Base-by-base conservation (phyloP, 1,139 yeast species). In the Geotrichum candidum region DNA sequence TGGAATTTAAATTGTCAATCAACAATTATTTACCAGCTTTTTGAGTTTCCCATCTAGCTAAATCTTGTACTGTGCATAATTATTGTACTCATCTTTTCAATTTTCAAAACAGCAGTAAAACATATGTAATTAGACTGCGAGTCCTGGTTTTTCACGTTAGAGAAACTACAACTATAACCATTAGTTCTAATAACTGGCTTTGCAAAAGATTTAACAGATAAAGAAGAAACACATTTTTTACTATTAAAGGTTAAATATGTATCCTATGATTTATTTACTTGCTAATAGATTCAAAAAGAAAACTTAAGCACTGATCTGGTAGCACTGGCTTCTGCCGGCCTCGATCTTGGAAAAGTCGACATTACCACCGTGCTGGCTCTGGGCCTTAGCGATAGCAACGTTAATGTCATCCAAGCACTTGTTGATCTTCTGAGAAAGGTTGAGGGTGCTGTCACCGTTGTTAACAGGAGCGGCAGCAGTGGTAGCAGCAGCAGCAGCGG, bases 381-480 rank as follows among this genome's bases (percentile, higher is more conserved):
- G 56, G 7, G 56, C 56, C 48, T 53, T 31, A 10, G 56, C 31
- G 22, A 53, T 53, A 3, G 25, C 48, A 23, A 18, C 15, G 18
- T 53, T 53, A 23, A 53, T 35, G 41, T 53, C 48, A 22, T 53
- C 48, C 25, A 53, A 27, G 13, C 56, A 53, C 25, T 35, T 22
- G 38, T 53, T 53, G 11, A 53, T 53, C n/a, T 53, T 53, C 18
- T 53, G 56, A 38, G 27, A 41, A 53, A 53, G 25, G 52, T 23
- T 50, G 18, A 53, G 48, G 4, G 56, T 18, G 6, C 27, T 18
- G 50, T 1, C 22, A 15, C 3, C 22, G 23, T 4, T 22, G 29
- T 22, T 18, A 31, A 55, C 45, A 57, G 55, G 27, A 51, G 45
- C 52, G 9, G 48, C n/a, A 50, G 53, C 27, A 25, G 45, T 25